Evolutionary conservation across 2,329 filamentous ascomycete genomes (phyloP).

Genomic region (Colletotrichum cordylinicola): DNA sequence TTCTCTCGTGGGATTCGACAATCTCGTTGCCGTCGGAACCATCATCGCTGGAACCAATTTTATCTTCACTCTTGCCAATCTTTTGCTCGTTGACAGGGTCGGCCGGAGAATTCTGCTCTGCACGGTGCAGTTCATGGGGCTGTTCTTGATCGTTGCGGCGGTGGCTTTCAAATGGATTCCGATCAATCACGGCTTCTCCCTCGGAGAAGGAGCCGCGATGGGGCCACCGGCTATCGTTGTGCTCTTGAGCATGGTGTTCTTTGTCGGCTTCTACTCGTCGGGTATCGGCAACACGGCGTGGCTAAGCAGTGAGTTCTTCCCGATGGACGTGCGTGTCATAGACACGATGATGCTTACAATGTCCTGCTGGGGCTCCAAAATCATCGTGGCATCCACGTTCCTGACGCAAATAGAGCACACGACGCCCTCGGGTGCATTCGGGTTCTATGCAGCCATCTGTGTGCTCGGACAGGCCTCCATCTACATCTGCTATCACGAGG

Average conservation of each 20-base stretch:
- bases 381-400: conserved; percentile 56
- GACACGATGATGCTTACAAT: conserved; percentile 55
- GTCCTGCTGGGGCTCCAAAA: conserved; percentile 51
- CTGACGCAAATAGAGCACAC: conserved; percentile 54
- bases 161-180: conserved; percentile 52
- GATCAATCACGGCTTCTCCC: conserved; percentile 44
- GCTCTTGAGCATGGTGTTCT: conserved; percentile 47
- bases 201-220: conserved; percentile 37
- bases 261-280: conserved; percentile 47
- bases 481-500: conserved; percentile 57
- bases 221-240: conserved; percentile 37
- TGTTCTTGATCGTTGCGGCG: conserved; percentile 45
- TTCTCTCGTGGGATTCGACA: conserved; percentile 52
- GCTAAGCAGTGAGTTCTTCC: conserved; percentile 52
- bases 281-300: conserved; percentile 53
- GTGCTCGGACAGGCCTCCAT: conserved; percentile 51
- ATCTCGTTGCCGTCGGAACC: conserved; percentile 51
- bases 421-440: conserved; percentile 55
- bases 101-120: conserved; percentile 49
- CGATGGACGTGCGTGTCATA: conserved; percentile 51
- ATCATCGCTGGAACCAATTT: conserved; percentile 52
- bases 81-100: conserved; percentile 49
- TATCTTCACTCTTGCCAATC: conserved; percentile 53
- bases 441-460: conserved; percentile 57
- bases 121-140: conserved; percentile 49